Base-by-base conservation (phyloP, 495 filamentous ascomycete species). In the Staphylotrichum tortipilum region DNA sequence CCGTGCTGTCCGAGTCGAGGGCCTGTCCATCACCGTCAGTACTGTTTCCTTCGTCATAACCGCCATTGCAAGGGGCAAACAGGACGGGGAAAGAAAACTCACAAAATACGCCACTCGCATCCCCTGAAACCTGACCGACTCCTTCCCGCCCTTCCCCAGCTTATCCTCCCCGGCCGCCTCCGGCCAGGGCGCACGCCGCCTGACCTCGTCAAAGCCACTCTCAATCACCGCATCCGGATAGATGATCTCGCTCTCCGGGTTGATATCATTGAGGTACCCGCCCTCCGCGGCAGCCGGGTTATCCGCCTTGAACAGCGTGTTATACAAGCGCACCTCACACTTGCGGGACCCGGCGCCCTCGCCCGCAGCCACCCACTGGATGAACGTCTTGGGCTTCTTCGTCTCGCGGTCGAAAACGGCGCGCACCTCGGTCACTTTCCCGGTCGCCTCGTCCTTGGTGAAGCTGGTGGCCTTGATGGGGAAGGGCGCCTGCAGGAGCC, bases 91-190 rank as follows among this genome's bases (percentile, higher is more conserved):
- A 36, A 15, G 4, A 3, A 10, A 17, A 66, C 64, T 59, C 35
- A 69, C 71, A 76, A 89, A 96, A 64, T 96, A 98, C 11, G 81
- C 92, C 42, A 90, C 83, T 17, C 94, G 78, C 78, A 96, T 80
- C 11, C 80, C 92, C 71, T 98, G 94, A 77, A 98, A 98, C 17
- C 94, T 74, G 1, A 95, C 83, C 39, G 78, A 83, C 65, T 91
- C 85, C 0, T 76, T 77, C 0, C 82, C 82, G 7, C 68, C 68
- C 57, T 81, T 75, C 17, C 72, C 73, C 15, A 72, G 66, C 59
- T 76, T 68, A 28, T 69, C 73, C 62, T 85, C 83, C 2, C 80
- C 84, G 15, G 79, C 84, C 29, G 81, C 76, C 62, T 84, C 81
- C 9, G 91, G 88, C 88, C 89, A 94, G 17, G 92, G 88, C 6